These are phyloP conservation scores for Boletus huronensis DNA, from an alignment of 768 basidiomycete genomes.

Conservation along the genomic window DNA sequence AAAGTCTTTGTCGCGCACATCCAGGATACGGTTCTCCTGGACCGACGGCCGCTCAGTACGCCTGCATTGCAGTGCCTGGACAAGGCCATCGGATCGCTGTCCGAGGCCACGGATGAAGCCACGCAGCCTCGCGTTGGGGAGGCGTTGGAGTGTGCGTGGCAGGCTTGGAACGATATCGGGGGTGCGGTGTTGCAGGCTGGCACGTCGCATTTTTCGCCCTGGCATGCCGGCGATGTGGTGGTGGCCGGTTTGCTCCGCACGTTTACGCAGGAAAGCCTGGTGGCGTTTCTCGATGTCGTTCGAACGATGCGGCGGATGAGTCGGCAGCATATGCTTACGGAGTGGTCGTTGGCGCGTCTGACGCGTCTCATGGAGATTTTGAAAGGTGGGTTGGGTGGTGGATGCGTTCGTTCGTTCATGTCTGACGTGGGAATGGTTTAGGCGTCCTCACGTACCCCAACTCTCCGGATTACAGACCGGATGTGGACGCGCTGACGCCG, in stretches of 20 bases:
- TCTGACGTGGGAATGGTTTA: constrained; percentile 24
- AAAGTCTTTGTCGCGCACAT: constrained; percentile 69
- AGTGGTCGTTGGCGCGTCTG: constrained; percentile 67
- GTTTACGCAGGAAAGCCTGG: constrained; percentile 71
- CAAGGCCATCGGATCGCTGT: constrained; percentile 64
- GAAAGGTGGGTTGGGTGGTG: constrained; percentile 48
- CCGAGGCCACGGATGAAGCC: constrained; percentile 27
- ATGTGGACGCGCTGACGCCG: constrained; percentile 77
- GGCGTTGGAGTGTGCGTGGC: constrained; percentile 66
- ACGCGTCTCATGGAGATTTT: constrained; percentile 71
- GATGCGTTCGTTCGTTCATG: neutral
- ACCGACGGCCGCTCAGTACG: constrained; percentile 67
- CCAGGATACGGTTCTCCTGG: constrained; percentile 64
- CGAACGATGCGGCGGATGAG: constrained; percentile 54
- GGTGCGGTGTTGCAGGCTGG: constrained; percentile 40
- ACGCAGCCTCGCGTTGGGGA: constrained; percentile 40
- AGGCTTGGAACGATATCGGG: constrained; percentile 64
- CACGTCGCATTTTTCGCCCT: constrained; percentile 13
- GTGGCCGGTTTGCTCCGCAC: constrained; percentile 5
- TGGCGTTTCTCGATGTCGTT: constrained; percentile 74
- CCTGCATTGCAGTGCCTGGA: constrained; percentile 86
- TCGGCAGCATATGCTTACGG: constrained; percentile 41
- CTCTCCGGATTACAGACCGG: constrained; percentile 85
- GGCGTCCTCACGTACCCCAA: constrained; percentile 75
- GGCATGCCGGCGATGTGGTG: neutral